Evolutionary conservation across 1,284 basidiomycete species (phyloP).

Genomic region (Puccinia horiana): DNA sequence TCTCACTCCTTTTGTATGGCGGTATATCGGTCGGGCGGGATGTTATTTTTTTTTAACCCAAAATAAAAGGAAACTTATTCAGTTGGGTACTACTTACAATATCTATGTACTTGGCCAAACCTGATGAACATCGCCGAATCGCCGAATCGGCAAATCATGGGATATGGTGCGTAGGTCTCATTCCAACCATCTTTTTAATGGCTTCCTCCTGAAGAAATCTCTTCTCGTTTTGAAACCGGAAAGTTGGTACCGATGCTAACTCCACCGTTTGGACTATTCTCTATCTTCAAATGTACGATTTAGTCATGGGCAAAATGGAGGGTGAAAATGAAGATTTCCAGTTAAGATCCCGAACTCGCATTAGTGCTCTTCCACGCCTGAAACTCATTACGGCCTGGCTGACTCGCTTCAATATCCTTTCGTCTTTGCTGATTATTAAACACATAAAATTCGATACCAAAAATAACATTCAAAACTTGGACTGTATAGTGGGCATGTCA

Average conservation of each 20-base stretch:
- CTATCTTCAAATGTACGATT: background rate
- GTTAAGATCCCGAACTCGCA: conserved; percentile 49
- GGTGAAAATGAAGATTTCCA: conserved; percentile 74
- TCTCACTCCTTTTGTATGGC: background rate
- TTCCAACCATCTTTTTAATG: background rate
- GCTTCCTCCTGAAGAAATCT: no score
- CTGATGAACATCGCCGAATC: conserved; percentile 42
- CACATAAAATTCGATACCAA: background rate
- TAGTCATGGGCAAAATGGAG: conserved; percentile 84
- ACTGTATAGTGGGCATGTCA: conserved; percentile 36
- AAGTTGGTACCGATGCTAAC: background rate
- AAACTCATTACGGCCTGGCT: background rate
- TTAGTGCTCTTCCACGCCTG: background rate
- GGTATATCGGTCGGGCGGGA: background rate
- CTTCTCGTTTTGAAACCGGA: no score
- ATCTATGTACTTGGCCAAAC: conserved; percentile 39
- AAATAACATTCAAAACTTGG: background rate
- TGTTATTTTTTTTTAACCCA: background rate
- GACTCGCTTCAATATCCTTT: background rate
- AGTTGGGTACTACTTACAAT: conserved; percentile 39
- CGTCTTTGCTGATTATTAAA: background rate
- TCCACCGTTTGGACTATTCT: background rate
- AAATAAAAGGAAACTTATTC: conserved; percentile 47
- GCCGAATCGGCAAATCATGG: conserved; percentile 40
- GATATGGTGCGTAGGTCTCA: conserved; percentile 27